Conservation (phyloP, 768 basidiomycete species). For the Hirschioporus abietinus region DNA sequence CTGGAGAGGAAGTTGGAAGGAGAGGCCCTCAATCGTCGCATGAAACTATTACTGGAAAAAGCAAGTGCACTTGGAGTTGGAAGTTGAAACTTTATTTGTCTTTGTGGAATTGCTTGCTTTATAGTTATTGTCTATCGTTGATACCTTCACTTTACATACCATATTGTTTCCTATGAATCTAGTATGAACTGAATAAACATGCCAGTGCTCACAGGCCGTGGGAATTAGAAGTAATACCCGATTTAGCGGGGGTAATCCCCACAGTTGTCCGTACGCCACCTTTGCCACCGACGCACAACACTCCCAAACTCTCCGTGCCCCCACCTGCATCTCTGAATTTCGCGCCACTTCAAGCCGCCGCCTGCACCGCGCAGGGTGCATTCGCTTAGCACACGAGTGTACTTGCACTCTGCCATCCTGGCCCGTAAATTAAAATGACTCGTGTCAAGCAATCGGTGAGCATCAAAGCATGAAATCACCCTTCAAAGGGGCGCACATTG, state of each 20-base stretch:
- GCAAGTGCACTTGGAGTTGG: slow-evolving; percentile 38
- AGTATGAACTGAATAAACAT: not conserved
- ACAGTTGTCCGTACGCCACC: not conserved
- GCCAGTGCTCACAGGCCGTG: not conserved
- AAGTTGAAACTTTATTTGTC: not conserved
- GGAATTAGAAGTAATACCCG: not conserved
- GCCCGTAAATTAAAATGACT: slow-evolving; percentile 19
- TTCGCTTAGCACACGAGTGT: not conserved
- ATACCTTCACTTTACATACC: not conserved
- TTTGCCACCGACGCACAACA: slow-evolving; percentile 1
- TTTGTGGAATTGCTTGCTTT: not conserved
- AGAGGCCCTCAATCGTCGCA: slow-evolving; percentile 61
- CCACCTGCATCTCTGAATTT: not conserved
- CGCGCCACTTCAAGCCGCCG: not conserved
- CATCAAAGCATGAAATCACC: slow-evolving; percentile 7
- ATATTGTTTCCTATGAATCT: not conserved
- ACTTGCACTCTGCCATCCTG: not conserved
- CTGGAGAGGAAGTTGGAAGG: slow-evolving; percentile 72
- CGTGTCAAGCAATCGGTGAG: slow-evolving; percentile 29
- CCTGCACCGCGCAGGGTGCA: not conserved
- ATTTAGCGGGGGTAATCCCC: not conserved
- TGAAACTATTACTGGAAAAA: slow-evolving; percentile 66
- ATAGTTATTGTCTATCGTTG: not conserved
- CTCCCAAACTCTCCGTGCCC: not conserved
- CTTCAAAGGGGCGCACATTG: slow-evolving; percentile 8